These are phyloP conservation scores for Mucor racemosus DNA, from an alignment of 371 early-diverging fungal genomes.

Conservation along the genomic window DNA sequence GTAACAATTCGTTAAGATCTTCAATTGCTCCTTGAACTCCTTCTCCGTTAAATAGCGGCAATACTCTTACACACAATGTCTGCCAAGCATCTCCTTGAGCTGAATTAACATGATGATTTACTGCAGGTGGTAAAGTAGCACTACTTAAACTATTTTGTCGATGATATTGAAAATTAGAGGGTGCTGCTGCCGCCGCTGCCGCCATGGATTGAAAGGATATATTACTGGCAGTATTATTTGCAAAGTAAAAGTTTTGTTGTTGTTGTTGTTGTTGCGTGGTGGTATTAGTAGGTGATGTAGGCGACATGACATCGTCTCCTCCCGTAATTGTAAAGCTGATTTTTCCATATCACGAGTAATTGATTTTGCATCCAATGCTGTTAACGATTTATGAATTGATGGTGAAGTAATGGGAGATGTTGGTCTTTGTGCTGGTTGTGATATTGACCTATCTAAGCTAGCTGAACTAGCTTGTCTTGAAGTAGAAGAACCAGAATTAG, in stretches of 20 bases:
- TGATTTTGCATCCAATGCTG: slow-evolving; percentile 66
- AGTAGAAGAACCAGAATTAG: slow-evolving; percentile 23
- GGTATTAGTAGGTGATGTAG: slow-evolving; percentile 33
- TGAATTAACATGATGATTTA: neutral
- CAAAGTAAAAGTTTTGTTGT: slow-evolving; percentile 28
- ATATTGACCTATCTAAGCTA: slow-evolving; percentile 36
- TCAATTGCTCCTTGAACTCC: slow-evolving; percentile 82
- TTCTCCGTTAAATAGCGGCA: slow-evolving; percentile 89
- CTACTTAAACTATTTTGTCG: slow-evolving; percentile 49
- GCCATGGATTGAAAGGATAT: slow-evolving; percentile 29
- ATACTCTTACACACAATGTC: slow-evolving; percentile 68
- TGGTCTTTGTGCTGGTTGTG: slow-evolving; percentile 42
- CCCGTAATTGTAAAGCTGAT: slow-evolving; percentile 37
- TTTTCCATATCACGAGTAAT: slow-evolving; percentile 64
- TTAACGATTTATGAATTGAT: slow-evolving; percentile 57
- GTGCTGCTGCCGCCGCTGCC: slow-evolving; percentile 12
- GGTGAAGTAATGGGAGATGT: slow-evolving; percentile 50
- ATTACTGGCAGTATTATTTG: slow-evolving; percentile 12
- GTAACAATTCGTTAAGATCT: slow-evolving; percentile 79
- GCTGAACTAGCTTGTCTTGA: slow-evolving; percentile 21
- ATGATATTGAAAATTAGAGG: slow-evolving; percentile 22
- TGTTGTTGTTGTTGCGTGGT: neutral
- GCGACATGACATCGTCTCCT: slow-evolving; percentile 38
- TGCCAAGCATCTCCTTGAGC: slow-evolving; percentile 74
- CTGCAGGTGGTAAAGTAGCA: slow-evolving; percentile 10